Conservation (phyloP, 2,329 filamentous ascomycete species). For the Diatrype stigma region DNA sequence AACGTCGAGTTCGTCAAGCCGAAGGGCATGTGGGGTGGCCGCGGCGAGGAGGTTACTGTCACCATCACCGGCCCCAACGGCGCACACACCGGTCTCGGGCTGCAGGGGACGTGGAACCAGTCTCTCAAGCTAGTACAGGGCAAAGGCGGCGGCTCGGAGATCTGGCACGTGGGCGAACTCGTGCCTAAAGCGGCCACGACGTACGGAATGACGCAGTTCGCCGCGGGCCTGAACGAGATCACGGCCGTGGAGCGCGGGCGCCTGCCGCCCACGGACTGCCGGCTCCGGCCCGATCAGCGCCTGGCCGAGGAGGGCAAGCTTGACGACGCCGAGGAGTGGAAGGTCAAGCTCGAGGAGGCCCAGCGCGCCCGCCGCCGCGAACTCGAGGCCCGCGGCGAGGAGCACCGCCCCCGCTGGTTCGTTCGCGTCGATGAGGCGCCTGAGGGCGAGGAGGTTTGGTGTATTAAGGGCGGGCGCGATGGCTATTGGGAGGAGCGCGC, state of each 20-base stretch:
- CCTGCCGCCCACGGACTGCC: constrained; percentile 75
- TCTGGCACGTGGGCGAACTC: constrained; percentile 76
- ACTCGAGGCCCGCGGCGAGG: constrained; percentile 70
- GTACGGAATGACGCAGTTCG: constrained; percentile 86
- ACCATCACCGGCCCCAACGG: constrained; percentile 68
- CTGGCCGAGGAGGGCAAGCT: constrained; percentile 77
- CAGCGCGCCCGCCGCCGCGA: constrained; percentile 72
- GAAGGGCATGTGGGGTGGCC: constrained; percentile 95
- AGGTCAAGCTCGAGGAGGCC: constrained; percentile 78
- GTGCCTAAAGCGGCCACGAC: constrained; percentile 75
- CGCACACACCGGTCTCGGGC: constrained; percentile 58
- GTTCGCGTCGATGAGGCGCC: constrained; percentile 58
- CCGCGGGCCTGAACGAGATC: constrained; percentile 81
- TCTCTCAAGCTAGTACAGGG: constrained; percentile 58
- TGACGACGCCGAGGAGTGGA: constrained; percentile 78
- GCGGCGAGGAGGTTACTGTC: constrained; percentile 82
- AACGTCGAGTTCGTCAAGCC: constrained; percentile 80
- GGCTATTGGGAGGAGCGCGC: constrained; percentile 89
- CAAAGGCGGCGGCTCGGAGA: constrained; percentile 52
- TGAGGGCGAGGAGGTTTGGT: constrained; percentile 67
- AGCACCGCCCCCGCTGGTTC: constrained; percentile 81
- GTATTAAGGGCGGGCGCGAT: constrained; percentile 74
- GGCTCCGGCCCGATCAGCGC: constrained; percentile 82
- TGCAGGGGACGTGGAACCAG: constrained; percentile 82
- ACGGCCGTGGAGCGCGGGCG: constrained; percentile 72